Evolutionary conservation across 2,329 filamentous ascomycete genomes (phyloP).

Genomic region (Xylaria sp.): DNA sequence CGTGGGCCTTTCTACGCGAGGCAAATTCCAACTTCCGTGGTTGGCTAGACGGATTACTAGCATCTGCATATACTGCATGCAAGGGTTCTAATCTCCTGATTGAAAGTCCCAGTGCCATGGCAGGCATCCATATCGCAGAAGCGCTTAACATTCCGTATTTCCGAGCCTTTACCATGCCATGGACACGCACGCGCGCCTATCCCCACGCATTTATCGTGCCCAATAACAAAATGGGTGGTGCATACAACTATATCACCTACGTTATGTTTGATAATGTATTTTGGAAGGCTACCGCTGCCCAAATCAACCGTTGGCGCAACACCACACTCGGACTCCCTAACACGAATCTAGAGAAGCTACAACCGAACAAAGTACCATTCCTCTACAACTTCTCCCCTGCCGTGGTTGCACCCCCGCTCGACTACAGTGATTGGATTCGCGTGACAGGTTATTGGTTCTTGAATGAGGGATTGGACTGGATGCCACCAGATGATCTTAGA

Average conservation of each 20-base stretch:
- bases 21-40: conserved; percentile 86
- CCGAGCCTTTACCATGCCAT: conserved; percentile 97
- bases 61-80: conserved; percentile 82
- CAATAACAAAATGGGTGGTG: conserved; percentile 91
- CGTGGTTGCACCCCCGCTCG: conserved; percentile 91
- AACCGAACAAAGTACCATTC: conserved; percentile 97
- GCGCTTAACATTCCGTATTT: conserved; percentile 93
- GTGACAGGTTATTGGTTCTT: conserved; percentile 99
- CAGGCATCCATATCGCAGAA: conserved; percentile 96
- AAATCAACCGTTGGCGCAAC: conserved; percentile 92
- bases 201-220: conserved; percentile 95
- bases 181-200: conserved; percentile 94
- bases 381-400: conserved; percentile 95
- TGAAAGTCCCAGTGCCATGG: conserved; percentile 96
- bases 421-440: conserved; percentile 97
- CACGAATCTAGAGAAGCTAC: conserved; percentile 87
- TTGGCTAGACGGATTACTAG: conserved; percentile 92
- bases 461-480: conserved; percentile 73
- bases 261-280: conserved; percentile 97
- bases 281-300: conserved; percentile 90
- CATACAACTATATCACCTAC: conserved; percentile 94
- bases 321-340: conserved; percentile 77
- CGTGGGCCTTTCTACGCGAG: conserved; percentile 85
- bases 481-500: conserved; percentile 75
- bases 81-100: conserved; percentile 89